Percentiles rank a stretch among this genome's conserved stretches.
These are phyloP conservation scores for Pisolithus thermaeus DNA, from an alignment of 1,284 basidiomycete genomes.

Conservation along the genomic window DNA sequence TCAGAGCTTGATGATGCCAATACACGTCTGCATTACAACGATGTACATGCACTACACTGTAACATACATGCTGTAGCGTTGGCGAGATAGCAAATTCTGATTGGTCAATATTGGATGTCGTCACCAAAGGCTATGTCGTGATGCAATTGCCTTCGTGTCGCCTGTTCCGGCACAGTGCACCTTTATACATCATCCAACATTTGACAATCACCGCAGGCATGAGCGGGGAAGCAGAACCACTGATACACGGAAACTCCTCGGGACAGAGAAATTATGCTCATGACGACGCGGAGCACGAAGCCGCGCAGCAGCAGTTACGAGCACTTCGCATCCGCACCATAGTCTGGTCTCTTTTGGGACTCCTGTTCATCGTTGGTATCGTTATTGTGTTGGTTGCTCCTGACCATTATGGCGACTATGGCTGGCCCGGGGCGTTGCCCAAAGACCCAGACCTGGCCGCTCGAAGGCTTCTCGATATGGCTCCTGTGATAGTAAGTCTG, in stretches of 20 bases:
- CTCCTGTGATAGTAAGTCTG: conserved; percentile 63
- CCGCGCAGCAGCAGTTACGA: conserved; percentile 15
- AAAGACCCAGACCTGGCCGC: conserved; percentile 58
- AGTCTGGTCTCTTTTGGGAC: conserved; percentile 29
- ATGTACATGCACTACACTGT: no score
- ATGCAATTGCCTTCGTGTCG: background rate
- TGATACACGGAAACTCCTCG: conserved; percentile 16
- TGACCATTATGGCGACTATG: conserved; percentile 31
- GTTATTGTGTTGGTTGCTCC: conserved; percentile 34
- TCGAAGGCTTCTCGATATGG: conserved; percentile 45
- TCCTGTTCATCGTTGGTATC: conserved; percentile 33
- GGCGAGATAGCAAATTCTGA: no score
- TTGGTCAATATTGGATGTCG: no score
- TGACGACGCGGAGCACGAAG: conserved; percentile 12
- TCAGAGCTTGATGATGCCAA: no score
- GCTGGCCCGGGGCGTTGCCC: conserved; percentile 46
- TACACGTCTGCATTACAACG: no score
- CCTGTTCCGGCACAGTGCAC: background rate
- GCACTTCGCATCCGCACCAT: conserved; percentile 19
- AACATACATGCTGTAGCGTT: no score
- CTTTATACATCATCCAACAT: background rate
- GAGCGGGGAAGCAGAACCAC: conserved; percentile 23
- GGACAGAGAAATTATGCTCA: conserved; percentile 19
- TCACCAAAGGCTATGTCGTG: no score
- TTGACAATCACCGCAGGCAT: conserved; percentile 8